These are phyloP conservation scores for Colletotrichum tanaceti DNA, from an alignment of 2,329 filamentous ascomycete species.

Conservation along the genomic window DNA sequence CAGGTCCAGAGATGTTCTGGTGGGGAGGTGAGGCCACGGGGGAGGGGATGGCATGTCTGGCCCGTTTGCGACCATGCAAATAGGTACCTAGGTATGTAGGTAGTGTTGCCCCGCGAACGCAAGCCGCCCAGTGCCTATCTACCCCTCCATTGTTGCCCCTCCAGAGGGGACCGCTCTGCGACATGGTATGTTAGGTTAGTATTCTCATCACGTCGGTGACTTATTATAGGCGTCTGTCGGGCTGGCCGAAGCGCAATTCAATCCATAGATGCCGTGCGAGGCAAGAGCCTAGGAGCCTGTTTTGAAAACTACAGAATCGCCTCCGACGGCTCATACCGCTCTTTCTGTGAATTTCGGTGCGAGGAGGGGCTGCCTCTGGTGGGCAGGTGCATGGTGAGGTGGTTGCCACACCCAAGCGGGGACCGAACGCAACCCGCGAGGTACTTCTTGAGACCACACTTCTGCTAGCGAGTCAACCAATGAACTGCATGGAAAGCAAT, in stretches of 20 bases:
- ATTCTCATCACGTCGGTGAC: background rate
- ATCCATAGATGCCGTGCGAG: too few species aligned
- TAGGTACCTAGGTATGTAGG: background rate
- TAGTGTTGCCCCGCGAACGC: constrained; percentile 34
- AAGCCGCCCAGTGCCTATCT: background rate
- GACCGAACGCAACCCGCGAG: constrained; percentile 16
- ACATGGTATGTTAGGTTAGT: too few species aligned
- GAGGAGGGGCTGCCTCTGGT: constrained; percentile 18
- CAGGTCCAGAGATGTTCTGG: constrained; percentile 8
- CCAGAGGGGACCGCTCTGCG: background rate
- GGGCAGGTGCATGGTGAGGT: constrained; percentile 20
- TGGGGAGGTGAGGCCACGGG: constrained; percentile 26
- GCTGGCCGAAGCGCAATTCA: too few species aligned
- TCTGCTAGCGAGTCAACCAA: constrained; percentile 5
- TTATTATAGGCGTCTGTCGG: too few species aligned
- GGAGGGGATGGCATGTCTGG: constrained; percentile 6
- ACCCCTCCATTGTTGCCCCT: constrained; percentile 33
- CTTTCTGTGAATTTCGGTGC: constrained; percentile 21
- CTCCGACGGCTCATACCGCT: constrained; percentile 23
- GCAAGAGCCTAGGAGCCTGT: background rate
- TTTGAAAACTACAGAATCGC: background rate
- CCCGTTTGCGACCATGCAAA: constrained; percentile 29
- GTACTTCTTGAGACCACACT: constrained; percentile 19
- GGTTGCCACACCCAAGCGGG: constrained; percentile 16
- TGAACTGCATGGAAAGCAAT: background rate